These are phyloP conservation scores for Dictyostelium citrinum DNA, from an alignment of 78 protist genomes.

Conservation along the genomic window DNA sequence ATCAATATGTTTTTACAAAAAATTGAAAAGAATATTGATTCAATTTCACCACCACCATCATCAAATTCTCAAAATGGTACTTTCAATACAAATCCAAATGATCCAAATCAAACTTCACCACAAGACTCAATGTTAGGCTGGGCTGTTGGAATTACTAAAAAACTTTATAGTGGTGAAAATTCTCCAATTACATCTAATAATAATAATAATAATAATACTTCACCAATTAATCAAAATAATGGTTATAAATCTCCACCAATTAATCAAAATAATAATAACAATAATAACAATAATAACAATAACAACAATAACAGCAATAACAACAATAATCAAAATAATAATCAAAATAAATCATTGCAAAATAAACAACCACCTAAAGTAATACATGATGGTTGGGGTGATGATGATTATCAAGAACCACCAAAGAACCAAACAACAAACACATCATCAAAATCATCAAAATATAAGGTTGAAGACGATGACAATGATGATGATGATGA, in stretches of 20 bases:
- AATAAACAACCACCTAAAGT: slow-evolving; percentile 1
- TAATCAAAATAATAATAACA: not conserved
- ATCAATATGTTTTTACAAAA: slow-evolving; percentile 33
- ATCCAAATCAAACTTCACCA: not conserved
- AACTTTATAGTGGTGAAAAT: not conserved
- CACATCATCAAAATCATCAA: not conserved
- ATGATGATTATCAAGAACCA: slow-evolving; percentile 21
- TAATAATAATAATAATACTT: not conserved
- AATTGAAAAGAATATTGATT: slow-evolving; percentile 42
- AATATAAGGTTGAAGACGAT: not conserved
- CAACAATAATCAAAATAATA: not conserved
- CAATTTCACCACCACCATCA: not conserved
- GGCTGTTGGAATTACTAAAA: slow-evolving; percentile 58
- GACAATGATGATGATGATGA: slow-evolving; percentile 15
- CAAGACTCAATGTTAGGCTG: slow-evolving; percentile 50
- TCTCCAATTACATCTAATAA: not conserved
- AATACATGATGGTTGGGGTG: slow-evolving; percentile 53
- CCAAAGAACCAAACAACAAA: not conserved
- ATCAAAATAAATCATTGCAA: not conserved
- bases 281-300: not conserved
- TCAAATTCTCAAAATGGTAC: not conserved
- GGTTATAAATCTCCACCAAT: not conserved
- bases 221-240: not conserved
- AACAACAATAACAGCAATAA: not conserved
- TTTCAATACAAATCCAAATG: not conserved